Evolutionary conservation across 2,329 filamentous ascomycete genomes (phyloP).

Genomic region (Helminthosporium solani): DNA sequence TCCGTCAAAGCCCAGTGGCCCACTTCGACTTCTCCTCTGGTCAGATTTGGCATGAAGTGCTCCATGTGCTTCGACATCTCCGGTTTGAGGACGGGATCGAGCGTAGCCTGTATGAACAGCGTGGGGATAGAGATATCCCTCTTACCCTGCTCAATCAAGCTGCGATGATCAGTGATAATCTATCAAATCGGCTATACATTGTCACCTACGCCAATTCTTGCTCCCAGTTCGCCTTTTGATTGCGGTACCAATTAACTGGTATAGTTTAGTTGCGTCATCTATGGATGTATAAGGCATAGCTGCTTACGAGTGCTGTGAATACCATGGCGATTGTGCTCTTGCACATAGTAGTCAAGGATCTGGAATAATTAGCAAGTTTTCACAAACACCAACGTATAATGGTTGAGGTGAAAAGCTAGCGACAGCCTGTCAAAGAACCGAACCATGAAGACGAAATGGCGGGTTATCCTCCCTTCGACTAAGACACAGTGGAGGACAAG

Average conservation of each 20-base stretch:
- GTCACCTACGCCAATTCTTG: constrained; percentile 61
- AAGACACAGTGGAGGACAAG: not conserved
- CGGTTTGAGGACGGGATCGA: constrained; percentile 72
- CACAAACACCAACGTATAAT: not conserved
- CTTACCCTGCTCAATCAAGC: constrained; percentile 24
- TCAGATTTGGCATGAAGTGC: constrained; percentile 63
- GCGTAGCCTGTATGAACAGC: constrained; percentile 71
- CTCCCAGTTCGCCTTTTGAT: constrained; percentile 68
- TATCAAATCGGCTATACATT: not conserved
- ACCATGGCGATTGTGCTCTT: constrained; percentile 69
- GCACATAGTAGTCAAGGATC: constrained; percentile 69
- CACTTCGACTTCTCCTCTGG: constrained; percentile 64
- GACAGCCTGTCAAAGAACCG: not conserved
- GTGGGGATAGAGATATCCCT: constrained; percentile 51
- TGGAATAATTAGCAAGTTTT: constrained; percentile 8
- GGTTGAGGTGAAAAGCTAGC: not conserved
- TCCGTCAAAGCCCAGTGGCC: constrained; percentile 84
- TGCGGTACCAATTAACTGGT: constrained; percentile 83
- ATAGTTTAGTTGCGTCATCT: constrained; percentile 14
- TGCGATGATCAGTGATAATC: constrained; percentile 13
- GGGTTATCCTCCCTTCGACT: not conserved
- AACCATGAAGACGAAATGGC: not conserved
- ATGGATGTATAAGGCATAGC: not conserved
- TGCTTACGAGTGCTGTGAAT: constrained; percentile 68
- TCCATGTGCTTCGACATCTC: constrained; percentile 73